These are phyloP conservation scores for Pythium utonaiense DNA, from an alignment of 352 stramenopile species.

Conservation along the genomic window DNA sequence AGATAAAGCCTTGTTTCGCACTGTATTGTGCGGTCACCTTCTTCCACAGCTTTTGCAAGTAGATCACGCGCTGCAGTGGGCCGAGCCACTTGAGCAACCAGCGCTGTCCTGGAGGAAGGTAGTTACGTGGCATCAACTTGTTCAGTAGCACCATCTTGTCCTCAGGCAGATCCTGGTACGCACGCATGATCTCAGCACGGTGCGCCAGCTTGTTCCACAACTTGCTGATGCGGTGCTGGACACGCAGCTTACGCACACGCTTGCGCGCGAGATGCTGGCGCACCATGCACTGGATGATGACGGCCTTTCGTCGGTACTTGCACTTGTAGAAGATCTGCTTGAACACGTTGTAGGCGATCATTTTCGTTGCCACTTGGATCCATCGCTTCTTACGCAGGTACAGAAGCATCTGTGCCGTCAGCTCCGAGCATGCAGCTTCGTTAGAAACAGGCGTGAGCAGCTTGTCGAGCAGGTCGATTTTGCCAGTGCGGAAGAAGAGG, in stretches of 20 bases:
- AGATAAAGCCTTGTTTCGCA: constrained; percentile 79
- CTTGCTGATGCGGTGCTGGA: constrained; percentile 54
- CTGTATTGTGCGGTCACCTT: constrained; percentile 70
- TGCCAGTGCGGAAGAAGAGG: constrained; percentile 84
- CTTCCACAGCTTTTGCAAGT: constrained; percentile 84
- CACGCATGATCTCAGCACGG: constrained; percentile 66
- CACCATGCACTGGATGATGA: constrained; percentile 75
- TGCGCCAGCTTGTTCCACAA: constrained; percentile 67
- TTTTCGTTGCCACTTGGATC: constrained; percentile 61
- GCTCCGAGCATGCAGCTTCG: constrained; percentile 20
- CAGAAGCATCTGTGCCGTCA: constrained; percentile 39
- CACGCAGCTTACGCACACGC: constrained; percentile 53
- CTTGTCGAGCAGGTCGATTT: constrained; percentile 81
- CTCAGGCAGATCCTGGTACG: constrained; percentile 73
- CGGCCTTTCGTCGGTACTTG: constrained; percentile 66
- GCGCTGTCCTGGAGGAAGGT: constrained; percentile 53
- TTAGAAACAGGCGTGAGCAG: constrained; percentile 51
- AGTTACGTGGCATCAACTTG: constrained; percentile 66
- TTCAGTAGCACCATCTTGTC: constrained; percentile 83
- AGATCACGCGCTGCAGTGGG: constrained; percentile 76
- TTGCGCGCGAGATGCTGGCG: constrained; percentile 73
- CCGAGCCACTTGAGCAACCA: constrained; percentile 87
- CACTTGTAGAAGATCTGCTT: constrained; percentile 67
- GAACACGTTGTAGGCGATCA: constrained; percentile 72
- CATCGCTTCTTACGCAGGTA: constrained; percentile 81